Evolutionary conservation across 2,329 filamentous ascomycete species (phyloP), one percentile per base, ranked within the genome.

Genomic region (Penicillium sp.): DNA sequence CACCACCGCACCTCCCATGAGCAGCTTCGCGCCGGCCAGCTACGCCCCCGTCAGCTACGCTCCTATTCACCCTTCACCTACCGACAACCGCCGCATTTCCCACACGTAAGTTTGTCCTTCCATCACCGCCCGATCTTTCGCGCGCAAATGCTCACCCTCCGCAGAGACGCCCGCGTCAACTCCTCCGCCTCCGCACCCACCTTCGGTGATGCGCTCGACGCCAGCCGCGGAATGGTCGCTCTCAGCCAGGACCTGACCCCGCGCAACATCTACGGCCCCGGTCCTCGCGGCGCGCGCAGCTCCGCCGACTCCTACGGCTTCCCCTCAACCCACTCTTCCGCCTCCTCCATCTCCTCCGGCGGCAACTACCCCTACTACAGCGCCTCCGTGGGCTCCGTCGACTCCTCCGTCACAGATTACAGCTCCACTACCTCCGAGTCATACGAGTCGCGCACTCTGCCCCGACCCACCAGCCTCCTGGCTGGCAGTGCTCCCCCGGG

Each of bases 241-340:
- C 90, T 97, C 83, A 96, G 91, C 82, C 92, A 97, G 77, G 92
- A 97, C 66, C 76, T 87, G 66, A 96, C 92, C 1, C 91, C 92
- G 11, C 83, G 92, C 58, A 94, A 93, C 71, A 91, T 96, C 66
- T 96, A 96, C 69, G 91, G 89, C 58, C 83, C 84, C 68, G 91
- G 89, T 57, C 83, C 84, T 61, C 80, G 86, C 47, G 78, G 78
- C 54, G 83, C 84, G 54, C 83, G 91, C 60, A 87, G 85, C 52
- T 92, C 92, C 1, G 82, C 86, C 52, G 92, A 96, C 68, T 92
- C 92, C 1, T 97, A 97, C 70, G 91, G 91, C 13, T 97, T 97
- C 74, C 92, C 93, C 6, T 85, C 91, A 13, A 86, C 87, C 21
- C 92, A 88, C 72, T 97, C 93, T 0, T 96, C 93, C 44, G 91